Conservation (phyloP, 148 eudicot species). For the Vaccinium darrowii region DNA sequence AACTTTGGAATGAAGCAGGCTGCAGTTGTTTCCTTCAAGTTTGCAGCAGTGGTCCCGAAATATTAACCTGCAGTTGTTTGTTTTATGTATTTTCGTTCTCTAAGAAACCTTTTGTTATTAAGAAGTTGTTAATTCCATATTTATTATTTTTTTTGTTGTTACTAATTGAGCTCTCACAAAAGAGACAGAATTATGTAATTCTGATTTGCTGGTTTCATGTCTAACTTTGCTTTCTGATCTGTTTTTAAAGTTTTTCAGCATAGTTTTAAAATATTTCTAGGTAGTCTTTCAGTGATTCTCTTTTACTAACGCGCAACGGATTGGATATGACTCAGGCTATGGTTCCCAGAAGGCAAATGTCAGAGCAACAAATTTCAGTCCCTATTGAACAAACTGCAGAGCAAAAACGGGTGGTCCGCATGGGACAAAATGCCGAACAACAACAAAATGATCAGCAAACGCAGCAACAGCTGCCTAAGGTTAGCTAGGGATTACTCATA, state of each 20-base stretch:
- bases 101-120: background rate
- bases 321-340: constrained; percentile 13
- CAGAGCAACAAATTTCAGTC: background rate
- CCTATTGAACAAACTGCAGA: background rate
- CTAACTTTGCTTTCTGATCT: background rate
- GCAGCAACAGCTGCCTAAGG: background rate
- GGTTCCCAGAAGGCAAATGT: background rate
- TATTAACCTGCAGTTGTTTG: background rate
- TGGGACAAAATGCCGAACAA: background rate
- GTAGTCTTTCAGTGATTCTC: background rate
- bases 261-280: background rate
- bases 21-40: background rate
- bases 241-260: background rate
- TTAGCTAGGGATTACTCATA: background rate
- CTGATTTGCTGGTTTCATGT: background rate
- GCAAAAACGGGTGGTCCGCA: background rate
- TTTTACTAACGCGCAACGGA: background rate
- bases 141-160: background rate
- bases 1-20: background rate
- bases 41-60: constrained; percentile 7
- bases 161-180: constrained; percentile 3
- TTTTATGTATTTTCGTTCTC: background rate
- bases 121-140: background rate
- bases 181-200: background rate
- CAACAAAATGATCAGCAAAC: constrained; percentile 1